Base-by-base conservation (phyloP, 495 filamentous ascomycete species). In the Lophium mytilinum region DNA sequence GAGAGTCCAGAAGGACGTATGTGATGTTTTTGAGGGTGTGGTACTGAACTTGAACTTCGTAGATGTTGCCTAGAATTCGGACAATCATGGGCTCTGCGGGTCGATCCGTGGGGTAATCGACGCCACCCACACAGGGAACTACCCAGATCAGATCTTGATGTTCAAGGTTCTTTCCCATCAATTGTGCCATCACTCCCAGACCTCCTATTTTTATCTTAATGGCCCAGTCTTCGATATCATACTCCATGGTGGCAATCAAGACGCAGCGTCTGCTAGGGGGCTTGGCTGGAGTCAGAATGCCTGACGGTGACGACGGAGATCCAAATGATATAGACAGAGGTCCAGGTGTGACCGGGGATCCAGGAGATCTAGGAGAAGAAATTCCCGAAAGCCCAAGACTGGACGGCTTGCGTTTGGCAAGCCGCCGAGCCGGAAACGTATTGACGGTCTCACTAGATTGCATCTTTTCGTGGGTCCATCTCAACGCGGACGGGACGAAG, bases 151-250 rank as follows among this genome's bases (percentile, higher is more conserved):
- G 71, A 64, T 88, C 78, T 58, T 85, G 80, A 52, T 88, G 82
- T 2, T 78, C 72, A 8, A 87, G 78, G 51, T 84, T 80, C 56
- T 84, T 83, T 9, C 81, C 82, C 84, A 88, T 88, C 9, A 88
- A 70, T 61, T 85, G 83, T 17, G 76, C 75, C 76, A 79, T 79
- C 36, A 87, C 83, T 64, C 84, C 84, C 30, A 88, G 70, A 41
- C 84, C 84, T 54, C 84, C 84, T 52, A 87, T 87, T 68, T 88
- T 88, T 68, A 87, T 81, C 66, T 83, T 86, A 65, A 88, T 85
- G 0, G 67, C 74, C 77, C 83, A 87, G 63, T 87, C 84, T 37
- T 85, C 83, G 56, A 88, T 84, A 51, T 86, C 81, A 64, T 87
- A 88, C 66, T 87, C 84, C 78, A 88, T 85, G 17, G 83, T 87